Conservation (phyloP, 805 yeast species). For the Metschnikowia matae region DNA sequence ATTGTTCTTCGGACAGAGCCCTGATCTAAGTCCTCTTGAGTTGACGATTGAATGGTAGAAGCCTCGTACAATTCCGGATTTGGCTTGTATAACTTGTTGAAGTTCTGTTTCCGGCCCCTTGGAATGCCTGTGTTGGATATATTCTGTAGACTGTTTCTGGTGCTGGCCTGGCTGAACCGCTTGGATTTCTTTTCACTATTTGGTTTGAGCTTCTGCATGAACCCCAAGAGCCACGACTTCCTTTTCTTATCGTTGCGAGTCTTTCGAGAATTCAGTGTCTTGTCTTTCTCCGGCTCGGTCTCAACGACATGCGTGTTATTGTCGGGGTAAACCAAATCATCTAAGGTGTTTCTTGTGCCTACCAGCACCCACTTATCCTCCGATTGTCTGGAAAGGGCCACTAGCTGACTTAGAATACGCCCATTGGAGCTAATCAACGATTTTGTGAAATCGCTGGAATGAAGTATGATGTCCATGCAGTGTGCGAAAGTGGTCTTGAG, state of each 20-base stretch:
- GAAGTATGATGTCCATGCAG: conserved; percentile 21
- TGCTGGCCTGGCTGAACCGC: neutral
- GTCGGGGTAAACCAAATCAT: neutral
- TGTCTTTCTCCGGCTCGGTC: neutral
- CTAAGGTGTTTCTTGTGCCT: neutral
- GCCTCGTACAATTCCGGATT: conserved; percentile 20
- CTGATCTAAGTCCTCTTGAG: neutral
- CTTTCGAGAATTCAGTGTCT: no score
- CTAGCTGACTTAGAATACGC: conserved; percentile 2
- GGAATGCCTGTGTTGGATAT: conserved; percentile 22
- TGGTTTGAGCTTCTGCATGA: conserved; percentile 1
- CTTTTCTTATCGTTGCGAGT: neutral
- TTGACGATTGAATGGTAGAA: conserved; percentile 7
- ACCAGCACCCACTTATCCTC: neutral
- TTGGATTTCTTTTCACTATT: neutral
- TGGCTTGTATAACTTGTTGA: conserved; percentile 21
- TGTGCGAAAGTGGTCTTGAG: conserved; percentile 22
- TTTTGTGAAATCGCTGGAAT: conserved; percentile 21
- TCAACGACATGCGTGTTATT: neutral
- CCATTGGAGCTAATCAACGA: conserved; percentile 10
- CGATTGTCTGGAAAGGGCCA: neutral
- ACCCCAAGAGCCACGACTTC: neutral
- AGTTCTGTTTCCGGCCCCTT: conserved; percentile 22
- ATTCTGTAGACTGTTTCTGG: conserved; percentile 4
- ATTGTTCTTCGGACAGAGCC: neutral